Conservation (phyloP, 1,139 yeast genomes). For the Oligophagozyma castellii region DNA sequence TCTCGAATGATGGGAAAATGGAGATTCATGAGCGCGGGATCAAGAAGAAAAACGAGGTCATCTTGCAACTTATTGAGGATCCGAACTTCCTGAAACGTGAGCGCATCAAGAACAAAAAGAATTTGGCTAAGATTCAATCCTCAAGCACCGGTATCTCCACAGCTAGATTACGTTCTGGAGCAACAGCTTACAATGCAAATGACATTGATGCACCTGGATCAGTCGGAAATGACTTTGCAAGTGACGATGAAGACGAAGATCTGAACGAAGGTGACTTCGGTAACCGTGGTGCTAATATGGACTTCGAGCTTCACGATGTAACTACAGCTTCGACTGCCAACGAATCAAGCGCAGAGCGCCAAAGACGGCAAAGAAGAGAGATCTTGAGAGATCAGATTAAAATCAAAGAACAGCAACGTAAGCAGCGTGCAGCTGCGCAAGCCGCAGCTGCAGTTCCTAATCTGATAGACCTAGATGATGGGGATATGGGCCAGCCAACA, state of each 20-base stretch:
- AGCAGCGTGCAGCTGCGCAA: slow-evolving; percentile 10
- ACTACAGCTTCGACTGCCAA: too few relatives aligned
- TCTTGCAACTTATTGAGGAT: slow-evolving; percentile 20
- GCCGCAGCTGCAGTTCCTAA: slow-evolving; percentile 11
- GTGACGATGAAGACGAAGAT: slow-evolving; percentile 13
- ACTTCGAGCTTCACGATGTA: slow-evolving; percentile 5
- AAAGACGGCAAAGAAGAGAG: slow-evolving; percentile 25
- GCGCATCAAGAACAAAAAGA: slow-evolving; percentile 18
- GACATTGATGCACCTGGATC: slow-evolving; percentile 5
- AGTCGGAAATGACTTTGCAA: slow-evolving; percentile 5
- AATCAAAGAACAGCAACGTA: slow-evolving; percentile 21
- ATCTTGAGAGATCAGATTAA: slow-evolving; percentile 22
- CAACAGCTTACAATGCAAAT: slow-evolving; percentile 12
- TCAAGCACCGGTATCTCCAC: slow-evolving; percentile 10
- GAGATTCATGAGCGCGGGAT: slow-evolving; percentile 26
- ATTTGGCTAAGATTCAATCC: slow-evolving; percentile 17
- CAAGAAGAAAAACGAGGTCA: slow-evolving; percentile 21
- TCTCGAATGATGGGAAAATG: slow-evolving; percentile 26
- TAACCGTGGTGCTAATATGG: slow-evolving; percentile 4
- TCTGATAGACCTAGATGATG: slow-evolving; percentile 14
- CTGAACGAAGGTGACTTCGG: slow-evolving; percentile 8
- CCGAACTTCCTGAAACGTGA: slow-evolving; percentile 19
- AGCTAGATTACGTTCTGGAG: too few relatives aligned
- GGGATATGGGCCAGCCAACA: too few relatives aligned
- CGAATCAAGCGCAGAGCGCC: slow-evolving; percentile 21